Base-by-base conservation (phyloP, 164 flowering plant species). In the Magnolia sinica region DNA sequence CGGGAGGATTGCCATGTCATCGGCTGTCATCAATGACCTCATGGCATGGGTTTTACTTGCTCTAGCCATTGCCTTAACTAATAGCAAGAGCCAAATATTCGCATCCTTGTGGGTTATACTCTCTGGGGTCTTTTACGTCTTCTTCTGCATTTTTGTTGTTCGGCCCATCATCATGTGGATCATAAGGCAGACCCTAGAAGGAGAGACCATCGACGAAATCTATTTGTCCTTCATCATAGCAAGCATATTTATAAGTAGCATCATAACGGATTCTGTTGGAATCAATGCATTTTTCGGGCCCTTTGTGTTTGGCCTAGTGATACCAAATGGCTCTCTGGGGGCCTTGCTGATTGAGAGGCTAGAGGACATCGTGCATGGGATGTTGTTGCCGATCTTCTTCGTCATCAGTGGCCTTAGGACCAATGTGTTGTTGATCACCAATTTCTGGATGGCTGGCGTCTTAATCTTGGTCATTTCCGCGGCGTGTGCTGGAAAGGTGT, bases 281-380 rank as follows among this genome's bases (percentile, higher is more conserved):
- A 75, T 84, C 8, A 88, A 87, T 50, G 80, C 89, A 20, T 75
- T 85, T 18, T 74, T 84, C 70, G 91, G 91, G 0, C 87, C 90
- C 2, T 89, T 89, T 50, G 79, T 87, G 18, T 85, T 86, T 9
- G 91, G 91, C 11, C 71, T 89, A 0, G 77, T 83, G 51, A 87
- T 89, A 1, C 91, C 90, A 1, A 77, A 79, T n/a, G 88, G 86
- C 4, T 82, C 85, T 0, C 75, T 87, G 2, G 89, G 83, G 8
- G 80, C 65, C 0, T 74, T 73, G 2, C 69, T 89, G 6, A 80
- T 85, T 3, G 90, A 87, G 67, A 87, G 76, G 79, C 79, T 86
- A 2, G 89, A 87, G 79, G 91, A 89, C 37, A 81, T 80, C 10
- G 81, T 85, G 13, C 52, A 86, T 0, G 91, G 89, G 20, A 70